Base-by-base conservation (phyloP, 1,139 yeast species). In the Yamadazyma siamensis region DNA sequence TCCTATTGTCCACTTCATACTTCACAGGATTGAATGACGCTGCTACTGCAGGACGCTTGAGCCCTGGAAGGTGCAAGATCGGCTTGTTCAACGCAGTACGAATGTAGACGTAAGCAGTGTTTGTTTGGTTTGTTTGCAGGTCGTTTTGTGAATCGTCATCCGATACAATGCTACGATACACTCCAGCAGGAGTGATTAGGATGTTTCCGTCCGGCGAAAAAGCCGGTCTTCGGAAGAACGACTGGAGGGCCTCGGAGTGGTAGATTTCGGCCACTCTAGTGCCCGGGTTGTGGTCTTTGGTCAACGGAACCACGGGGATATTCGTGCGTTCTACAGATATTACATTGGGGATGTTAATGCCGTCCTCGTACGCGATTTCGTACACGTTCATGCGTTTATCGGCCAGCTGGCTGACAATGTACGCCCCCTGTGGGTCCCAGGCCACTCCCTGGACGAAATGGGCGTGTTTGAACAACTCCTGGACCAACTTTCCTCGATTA, bases 391-490 rank as follows among this genome's bases (percentile, higher is more conserved):
- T 63, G 40, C 78, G 80, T 36, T 96, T 62, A 56, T 94, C 98
- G 3, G 96, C 94, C 15, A 94, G 80, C 52, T 89, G 96, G 5
- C 96, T 84, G 1, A 89, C 87, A 13, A 91, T 56, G 46, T 58
- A 87, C 46, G 81, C 77, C 36, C 81, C 78, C 35, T 65, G 50
- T 3, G 98, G 98, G 53, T 91, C 98, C 97, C 97, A 91, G 0
- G 82, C 71, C 4, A 91, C 91, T 3, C 99, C 99, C 56, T 91
- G 99, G 2, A 91, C 94, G 48, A 86, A 89, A 51, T 89, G 96
- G 22, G 65, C 62, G 54, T 91, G 97, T 41, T 85, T 87, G 3
- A 77, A 73, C 28, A 83, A 61, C 34, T 80, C 80, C 10, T 71
- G 61, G 1, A 86, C 66, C 44, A 82, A 71, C 26, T 68, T 65